Percentiles rank a stretch among this genome's conserved stretches.
Evolutionary conservation across 352 stramenopile genomes (phyloP).

Genomic region (Phytophthora vignae): DNA sequence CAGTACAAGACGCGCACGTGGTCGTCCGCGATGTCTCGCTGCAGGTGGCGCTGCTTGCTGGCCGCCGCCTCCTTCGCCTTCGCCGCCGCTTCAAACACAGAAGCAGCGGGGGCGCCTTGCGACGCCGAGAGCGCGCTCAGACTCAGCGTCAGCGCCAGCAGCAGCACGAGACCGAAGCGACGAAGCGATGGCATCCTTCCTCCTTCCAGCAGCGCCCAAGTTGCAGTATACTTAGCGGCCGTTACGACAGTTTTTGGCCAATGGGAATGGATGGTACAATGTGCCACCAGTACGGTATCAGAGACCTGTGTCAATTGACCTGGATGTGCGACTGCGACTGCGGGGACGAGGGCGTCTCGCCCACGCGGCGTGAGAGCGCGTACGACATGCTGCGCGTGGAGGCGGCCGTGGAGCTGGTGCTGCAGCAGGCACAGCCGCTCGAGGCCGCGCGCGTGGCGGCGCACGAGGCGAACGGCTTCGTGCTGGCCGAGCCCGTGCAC

Average conservation of each 20-base stretch:
- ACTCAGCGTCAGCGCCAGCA: constrained; percentile 15
- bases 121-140: constrained; percentile 40
- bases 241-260: background rate
- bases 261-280: no score
- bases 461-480: constrained; percentile 49
- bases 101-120: background rate
- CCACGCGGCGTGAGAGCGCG: constrained; percentile 65
- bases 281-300: no score
- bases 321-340: constrained; percentile 57
- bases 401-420: constrained; percentile 58
- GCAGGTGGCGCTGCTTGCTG: constrained; percentile 34
- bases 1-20: constrained; percentile 73
- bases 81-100: constrained; percentile 25
- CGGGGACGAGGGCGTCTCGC: constrained; percentile 55
- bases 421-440: constrained; percentile 54
- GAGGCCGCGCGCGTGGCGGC: constrained; percentile 42
- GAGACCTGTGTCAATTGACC: constrained; percentile 13
- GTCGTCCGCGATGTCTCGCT: constrained; percentile 59
- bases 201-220: background rate
- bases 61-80: constrained; percentile 17
- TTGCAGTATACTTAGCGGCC: constrained; percentile 9
- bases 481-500: constrained; percentile 61
- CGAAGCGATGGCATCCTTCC: no score
- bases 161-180: constrained; percentile 14
- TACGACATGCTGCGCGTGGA: constrained; percentile 83